phyloP scores from a whole-genome alignment of 192 early-diverging fungal species.

The Umbelopsis isabellina region DNA sequence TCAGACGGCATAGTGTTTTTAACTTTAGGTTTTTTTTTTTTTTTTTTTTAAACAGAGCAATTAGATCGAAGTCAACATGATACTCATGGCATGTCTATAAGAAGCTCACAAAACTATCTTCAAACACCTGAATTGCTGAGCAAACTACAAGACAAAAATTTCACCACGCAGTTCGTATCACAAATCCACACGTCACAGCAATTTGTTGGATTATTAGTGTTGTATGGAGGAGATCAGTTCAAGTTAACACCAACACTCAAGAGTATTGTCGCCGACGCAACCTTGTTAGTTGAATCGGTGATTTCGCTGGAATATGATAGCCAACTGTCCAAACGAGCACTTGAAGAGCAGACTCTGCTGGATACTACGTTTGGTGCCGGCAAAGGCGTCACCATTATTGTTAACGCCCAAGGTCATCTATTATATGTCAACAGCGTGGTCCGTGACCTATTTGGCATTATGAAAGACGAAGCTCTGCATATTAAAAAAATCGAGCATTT shows the following conservation, averaged over 20 bases:
- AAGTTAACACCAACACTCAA: background rate
- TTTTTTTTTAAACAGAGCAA: background rate
- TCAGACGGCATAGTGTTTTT: too few relatives aligned
- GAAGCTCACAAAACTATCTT: background rate
- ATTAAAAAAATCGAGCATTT: conserved; percentile 4
- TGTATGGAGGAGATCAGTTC: background rate
- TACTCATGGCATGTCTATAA: background rate
- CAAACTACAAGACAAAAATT: background rate
- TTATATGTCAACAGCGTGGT: background rate
- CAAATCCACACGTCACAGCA: background rate
- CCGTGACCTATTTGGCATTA: background rate
- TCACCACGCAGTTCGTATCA: background rate
- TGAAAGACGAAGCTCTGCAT: background rate
- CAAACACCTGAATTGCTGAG: background rate
- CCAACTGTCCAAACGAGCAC: background rate
- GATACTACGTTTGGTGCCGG: background rate
- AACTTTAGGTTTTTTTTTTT: too few relatives aligned
- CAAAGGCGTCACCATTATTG: conserved; percentile 6
- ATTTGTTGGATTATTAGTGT: background rate
- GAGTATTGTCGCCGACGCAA: background rate
- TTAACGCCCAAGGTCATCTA: background rate
- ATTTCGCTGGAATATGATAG: conserved; percentile 6
- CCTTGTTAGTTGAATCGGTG: background rate
- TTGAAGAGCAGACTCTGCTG: background rate
- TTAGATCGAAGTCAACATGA: background rate